Conservation (phyloP, 2,329 filamentous ascomycete species). For the Clarireedia hainanense region DNA sequence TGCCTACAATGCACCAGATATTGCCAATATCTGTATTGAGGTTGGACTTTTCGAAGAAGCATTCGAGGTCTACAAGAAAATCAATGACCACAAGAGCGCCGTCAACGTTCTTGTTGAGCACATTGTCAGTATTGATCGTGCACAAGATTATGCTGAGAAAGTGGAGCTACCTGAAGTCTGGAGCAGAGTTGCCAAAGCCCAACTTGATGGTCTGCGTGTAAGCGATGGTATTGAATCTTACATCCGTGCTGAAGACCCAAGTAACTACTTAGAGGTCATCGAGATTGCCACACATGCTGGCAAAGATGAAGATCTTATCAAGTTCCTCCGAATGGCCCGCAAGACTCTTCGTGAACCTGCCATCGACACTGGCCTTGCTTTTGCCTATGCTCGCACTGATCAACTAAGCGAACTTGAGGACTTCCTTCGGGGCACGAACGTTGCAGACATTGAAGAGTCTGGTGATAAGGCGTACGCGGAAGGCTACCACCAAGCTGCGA, state of each 20-base stretch:
- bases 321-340: constrained; percentile 92
- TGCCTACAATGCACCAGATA: constrained; percentile 85
- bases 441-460: constrained; percentile 91
- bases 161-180: constrained; percentile 93
- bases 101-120: constrained; percentile 91
- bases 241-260: constrained; percentile 87
- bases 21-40: constrained; percentile 86
- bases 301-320: constrained; percentile 96
- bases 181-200: constrained; percentile 97
- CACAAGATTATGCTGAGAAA: constrained; percentile 89
- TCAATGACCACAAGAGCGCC: constrained; percentile 77
- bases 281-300: constrained; percentile 91
- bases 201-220: constrained; percentile 90
- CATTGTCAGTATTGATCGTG: constrained; percentile 95
- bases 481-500: constrained; percentile 88
- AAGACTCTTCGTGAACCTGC: constrained; percentile 92
- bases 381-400: constrained; percentile 86
- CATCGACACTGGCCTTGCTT: constrained; percentile 89
- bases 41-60: constrained; percentile 94
- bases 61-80: constrained; percentile 98
- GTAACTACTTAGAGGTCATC: constrained; percentile 92
- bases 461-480: constrained; percentile 97
- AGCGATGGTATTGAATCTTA: constrained; percentile 93
- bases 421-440: constrained; percentile 87
- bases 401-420: constrained; percentile 92